Percentiles rank a stretch among this genome's conserved stretches.
These are phyloP conservation scores for Jimgerdemannia flammicorona DNA, from an alignment of 192 early-diverging fungal species.

Conservation along the genomic window DNA sequence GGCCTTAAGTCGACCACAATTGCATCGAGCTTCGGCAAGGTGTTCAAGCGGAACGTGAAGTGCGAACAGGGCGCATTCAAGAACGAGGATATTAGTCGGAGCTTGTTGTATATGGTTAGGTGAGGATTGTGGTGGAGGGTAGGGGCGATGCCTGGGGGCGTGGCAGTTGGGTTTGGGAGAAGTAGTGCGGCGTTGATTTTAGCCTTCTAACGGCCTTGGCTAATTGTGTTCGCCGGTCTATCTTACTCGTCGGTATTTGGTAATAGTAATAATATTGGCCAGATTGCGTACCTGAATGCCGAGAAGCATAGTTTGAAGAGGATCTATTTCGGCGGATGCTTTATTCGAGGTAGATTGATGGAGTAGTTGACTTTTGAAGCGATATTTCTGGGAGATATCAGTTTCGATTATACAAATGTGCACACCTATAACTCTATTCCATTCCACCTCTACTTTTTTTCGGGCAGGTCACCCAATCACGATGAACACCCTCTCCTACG, in stretches of 20 bases:
- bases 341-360: constrained; percentile 71
- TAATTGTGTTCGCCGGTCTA: neutral
- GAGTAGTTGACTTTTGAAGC: neutral
- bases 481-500: constrained; percentile 97
- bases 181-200: neutral
- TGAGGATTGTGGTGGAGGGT: constrained; percentile 16
- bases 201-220: neutral
- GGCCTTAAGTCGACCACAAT: constrained; percentile 93
- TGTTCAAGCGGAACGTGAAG: constrained; percentile 81
- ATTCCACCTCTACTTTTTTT: neutral
- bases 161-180: too few relatives aligned
- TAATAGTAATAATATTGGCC: constrained; percentile 94
- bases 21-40: constrained; percentile 94
- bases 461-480: constrained; percentile 82
- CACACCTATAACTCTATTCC: neutral
- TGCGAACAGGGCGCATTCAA: constrained; percentile 57
- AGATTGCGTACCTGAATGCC: constrained; percentile 97
- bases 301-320: constrained; percentile 80
- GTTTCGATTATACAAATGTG: neutral
- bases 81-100: constrained; percentile 81
- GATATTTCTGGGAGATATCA: neutral
- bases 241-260: neutral
- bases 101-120: constrained; percentile 92
- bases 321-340: constrained; percentile 98
- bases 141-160: too few relatives aligned